Conservation (phyloP, 106 monocot genomes). For the Allium sativum region DNA sequence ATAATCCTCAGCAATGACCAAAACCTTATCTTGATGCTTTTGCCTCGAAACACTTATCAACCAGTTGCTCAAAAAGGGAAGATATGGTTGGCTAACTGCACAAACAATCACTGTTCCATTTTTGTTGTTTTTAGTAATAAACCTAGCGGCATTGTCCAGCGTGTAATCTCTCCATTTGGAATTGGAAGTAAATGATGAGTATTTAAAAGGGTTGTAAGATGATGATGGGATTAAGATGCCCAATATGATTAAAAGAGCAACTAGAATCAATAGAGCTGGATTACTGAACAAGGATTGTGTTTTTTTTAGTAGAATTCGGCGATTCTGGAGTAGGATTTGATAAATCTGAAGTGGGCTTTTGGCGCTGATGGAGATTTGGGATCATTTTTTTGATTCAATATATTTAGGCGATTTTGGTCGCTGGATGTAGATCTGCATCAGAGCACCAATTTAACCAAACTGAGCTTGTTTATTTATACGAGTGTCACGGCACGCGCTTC, state of each 20-base stretch:
- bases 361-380: conserved; percentile 1
- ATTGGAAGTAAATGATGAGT: neutral
- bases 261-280: neutral
- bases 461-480: too few relatives aligned
- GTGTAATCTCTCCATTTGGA: neutral
- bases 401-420: too few relatives aligned
- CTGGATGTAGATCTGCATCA: too few relatives aligned
- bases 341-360: neutral
- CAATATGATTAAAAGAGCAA: conserved; percentile 13
- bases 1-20: conserved; percentile 94
- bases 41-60: conserved; percentile 68
- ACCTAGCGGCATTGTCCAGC: neutral
- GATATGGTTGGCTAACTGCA: conserved; percentile 67
- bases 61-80: conserved; percentile 88
- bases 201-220: conserved; percentile 21
- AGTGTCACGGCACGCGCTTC: too few relatives aligned
- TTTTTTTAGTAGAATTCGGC: neutral
- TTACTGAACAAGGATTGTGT: conserved; percentile 12
- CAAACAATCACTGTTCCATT: conserved; percentile 52
- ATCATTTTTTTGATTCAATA: neutral
- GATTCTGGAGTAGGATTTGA: neutral
- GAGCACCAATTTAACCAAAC: too few relatives aligned
- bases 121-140: conserved; percentile 1
- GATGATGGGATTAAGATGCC: conserved; percentile 13
- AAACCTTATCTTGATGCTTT: conserved; percentile 45